A percentile compares a stretch with the other conserved stretches of the same genome.
Evolutionary conservation across 768 basidiomycete species (phyloP).

Genomic region (Lanmaoa rubissima): DNA sequence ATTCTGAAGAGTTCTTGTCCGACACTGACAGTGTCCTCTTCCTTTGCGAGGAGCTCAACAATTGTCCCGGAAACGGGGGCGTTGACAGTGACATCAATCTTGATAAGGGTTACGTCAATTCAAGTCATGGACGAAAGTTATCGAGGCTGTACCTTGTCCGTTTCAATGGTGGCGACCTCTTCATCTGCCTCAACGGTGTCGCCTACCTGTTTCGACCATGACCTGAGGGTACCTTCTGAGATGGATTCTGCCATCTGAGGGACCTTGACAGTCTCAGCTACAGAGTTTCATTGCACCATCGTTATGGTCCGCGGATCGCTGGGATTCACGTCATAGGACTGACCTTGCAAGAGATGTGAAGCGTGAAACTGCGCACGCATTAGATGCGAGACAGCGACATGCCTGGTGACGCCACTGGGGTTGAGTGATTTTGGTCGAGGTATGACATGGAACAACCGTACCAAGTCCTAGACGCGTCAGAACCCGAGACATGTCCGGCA

Average conservation of each 20-base stretch:
- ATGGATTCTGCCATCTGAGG: slow-evolving; percentile 99
- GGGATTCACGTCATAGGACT: slow-evolving; percentile 26
- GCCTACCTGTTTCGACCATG: slow-evolving; percentile 92
- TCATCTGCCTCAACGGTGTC: slow-evolving; percentile 90
- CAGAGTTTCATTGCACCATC: slow-evolving; percentile 1
- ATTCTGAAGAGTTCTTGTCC: slow-evolving; percentile 93
- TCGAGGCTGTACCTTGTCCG: slow-evolving; percentile 75
- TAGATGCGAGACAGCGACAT: slow-evolving; percentile 43
- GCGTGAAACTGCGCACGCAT: slow-evolving; percentile 67
- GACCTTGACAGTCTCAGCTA: slow-evolving; percentile 89
- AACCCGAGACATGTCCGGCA: slow-evolving; percentile 34
- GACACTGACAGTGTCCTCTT: slow-evolving; percentile 92
- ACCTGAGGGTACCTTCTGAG: slow-evolving; percentile 93
- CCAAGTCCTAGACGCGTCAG: slow-evolving; percentile 48
- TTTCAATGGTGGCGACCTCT: slow-evolving; percentile 97
- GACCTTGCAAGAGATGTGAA: slow-evolving; percentile 68
- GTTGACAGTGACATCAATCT: slow-evolving; percentile 98
- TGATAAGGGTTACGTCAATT: slow-evolving; percentile 6
- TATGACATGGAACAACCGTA: slow-evolving; percentile 26
- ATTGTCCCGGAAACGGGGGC: slow-evolving; percentile 88
- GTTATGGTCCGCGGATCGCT: slow-evolving; percentile 9
- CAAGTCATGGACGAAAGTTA: neutral
- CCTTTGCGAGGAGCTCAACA: slow-evolving; percentile 78
- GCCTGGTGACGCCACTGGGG: slow-evolving; percentile 34
- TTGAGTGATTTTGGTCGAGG: slow-evolving; percentile 2